Evolutionary conservation across 495 filamentous ascomycete genomes (phyloP).

Genomic region (Penicillium ochrochloron): DNA sequence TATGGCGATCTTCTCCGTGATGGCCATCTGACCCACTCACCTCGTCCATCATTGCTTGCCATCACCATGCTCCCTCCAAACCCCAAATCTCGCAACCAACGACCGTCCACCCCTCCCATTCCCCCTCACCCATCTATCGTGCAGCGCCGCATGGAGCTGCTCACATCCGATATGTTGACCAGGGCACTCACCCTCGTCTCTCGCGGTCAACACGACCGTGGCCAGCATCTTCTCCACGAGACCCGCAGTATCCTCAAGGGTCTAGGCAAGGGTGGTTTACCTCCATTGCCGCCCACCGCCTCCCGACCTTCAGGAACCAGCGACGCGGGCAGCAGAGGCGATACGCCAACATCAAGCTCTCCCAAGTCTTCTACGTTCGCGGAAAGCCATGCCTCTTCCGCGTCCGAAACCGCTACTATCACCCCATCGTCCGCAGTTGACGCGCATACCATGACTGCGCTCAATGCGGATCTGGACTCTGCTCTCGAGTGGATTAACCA

Average conservation of each 20-base stretch:
- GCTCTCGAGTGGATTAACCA: constrained; percentile 99
- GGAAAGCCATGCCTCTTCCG: constrained; percentile 45
- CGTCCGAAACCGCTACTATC: constrained; percentile 59
- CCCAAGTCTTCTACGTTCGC: constrained; percentile 51
- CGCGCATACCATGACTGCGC: constrained; percentile 73
- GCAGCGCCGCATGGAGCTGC: constrained; percentile 94
- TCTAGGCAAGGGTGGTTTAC: constrained; percentile 91
- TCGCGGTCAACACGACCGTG: constrained; percentile 89
- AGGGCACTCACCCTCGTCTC: constrained; percentile 89
- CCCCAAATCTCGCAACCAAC: constrained; percentile 62
- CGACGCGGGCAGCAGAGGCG: constrained; percentile 44
- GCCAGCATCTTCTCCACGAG: constrained; percentile 87
- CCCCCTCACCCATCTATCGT: constrained; percentile 95
- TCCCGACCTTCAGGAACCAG: constrained; percentile 37
- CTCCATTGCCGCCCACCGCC: constrained; percentile 74
- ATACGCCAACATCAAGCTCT: constrained; percentile 46
- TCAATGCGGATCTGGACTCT: constrained; percentile 88
- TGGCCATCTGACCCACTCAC: constrained; percentile 82
- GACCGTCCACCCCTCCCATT: constrained; percentile 77
- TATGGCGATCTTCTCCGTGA: constrained; percentile 96
- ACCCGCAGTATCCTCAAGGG: constrained; percentile 95
- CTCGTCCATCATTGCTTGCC: constrained; percentile 88
- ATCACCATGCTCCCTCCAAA: constrained; percentile 95
- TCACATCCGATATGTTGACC: constrained; percentile 98
- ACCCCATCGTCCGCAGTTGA: constrained; percentile 77